Evolutionary conservation across 768 basidiomycete species (phyloP), one percentile per base, ranked within the genome.

Genomic region (Dentipellis sp.): DNA sequence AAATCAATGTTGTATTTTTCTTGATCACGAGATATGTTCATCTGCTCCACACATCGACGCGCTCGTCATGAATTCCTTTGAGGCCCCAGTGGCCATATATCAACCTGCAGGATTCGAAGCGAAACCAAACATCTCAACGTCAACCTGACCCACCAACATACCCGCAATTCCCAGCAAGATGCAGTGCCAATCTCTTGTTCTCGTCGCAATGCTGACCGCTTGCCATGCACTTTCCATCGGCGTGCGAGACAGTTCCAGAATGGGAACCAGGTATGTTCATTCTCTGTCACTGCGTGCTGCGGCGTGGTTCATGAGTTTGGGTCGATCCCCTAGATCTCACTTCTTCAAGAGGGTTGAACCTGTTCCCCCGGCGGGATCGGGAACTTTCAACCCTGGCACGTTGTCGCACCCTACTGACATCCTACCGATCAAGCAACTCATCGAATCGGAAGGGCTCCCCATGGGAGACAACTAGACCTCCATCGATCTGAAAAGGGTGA

Each of bases 381-480:
- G 53, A 21, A 46, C 53, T 22, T 53, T 53, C 42, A 53, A 53
- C 22, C 38, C 53, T 21, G 53, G 53, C 14, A 40, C 38, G 12
- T 22, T 40, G 53, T 53, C 53, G 40, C 38, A 53, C 19, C 53
- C 53, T 8, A 11, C 14, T 10, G 14, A 16, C 17, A 45, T 40
- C 19, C 16, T 53, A 40, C 53, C 53, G 14, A n/a, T 53, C 14
- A 34, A 19, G 37, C 39, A 40, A 29, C 42, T 53, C 19, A n/a
- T 53, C 22, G 53, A 45, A 12, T 38, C 53, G 10, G 53, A 53
- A 36, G 42, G 42, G 9, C 3, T 45, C n/a, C n/a, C 42, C 29
- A 29, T 29, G 29, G 29, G 29, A 3, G 29, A 29, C 6, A 3
- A 6, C 6, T 29, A 29, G 29, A 29, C 29, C 3, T 29, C 29